phyloP scores from a whole-genome alignment of 73 alveolate species.

The Paramecium sonneborni region DNA sequence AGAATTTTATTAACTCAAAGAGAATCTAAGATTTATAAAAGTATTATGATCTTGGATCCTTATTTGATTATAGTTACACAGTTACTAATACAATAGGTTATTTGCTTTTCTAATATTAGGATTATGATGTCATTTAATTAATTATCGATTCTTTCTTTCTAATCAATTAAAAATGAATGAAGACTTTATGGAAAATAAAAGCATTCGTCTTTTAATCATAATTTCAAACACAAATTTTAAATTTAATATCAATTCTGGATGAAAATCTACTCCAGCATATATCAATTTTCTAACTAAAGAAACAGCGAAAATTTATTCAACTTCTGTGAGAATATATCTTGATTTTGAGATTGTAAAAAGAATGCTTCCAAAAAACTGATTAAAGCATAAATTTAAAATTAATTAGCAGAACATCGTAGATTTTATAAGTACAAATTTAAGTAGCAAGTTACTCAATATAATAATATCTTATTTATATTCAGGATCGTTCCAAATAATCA shows the following conservation, averaged over 20 bases:
- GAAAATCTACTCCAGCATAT: background rate
- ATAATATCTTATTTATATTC: background rate
- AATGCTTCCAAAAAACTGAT: background rate
- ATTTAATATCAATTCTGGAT: background rate
- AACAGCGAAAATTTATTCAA: background rate
- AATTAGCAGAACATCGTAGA: background rate
- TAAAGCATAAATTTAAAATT: background rate
- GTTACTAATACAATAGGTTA: background rate
- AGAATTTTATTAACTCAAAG: background rate
- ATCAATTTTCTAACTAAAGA: conserved; percentile 12
- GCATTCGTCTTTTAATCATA: background rate
- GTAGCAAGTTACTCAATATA: conserved; percentile 24
- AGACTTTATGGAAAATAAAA: background rate
- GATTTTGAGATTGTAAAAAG: background rate
- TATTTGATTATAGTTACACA: background rate
- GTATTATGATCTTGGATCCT: background rate
- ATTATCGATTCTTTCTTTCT: background rate
- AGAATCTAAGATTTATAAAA: background rate
- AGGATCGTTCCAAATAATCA: background rate
- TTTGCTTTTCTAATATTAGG: background rate
- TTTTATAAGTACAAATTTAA: conserved; percentile 16
- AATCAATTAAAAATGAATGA: background rate
- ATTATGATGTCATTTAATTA: background rate
- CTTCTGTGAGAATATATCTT: background rate
- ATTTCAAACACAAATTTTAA: background rate